These are phyloP conservation scores for Cyphellophora attinorum DNA, from an alignment of 2,329 filamentous ascomycete species.

Conservation along the genomic window DNA sequence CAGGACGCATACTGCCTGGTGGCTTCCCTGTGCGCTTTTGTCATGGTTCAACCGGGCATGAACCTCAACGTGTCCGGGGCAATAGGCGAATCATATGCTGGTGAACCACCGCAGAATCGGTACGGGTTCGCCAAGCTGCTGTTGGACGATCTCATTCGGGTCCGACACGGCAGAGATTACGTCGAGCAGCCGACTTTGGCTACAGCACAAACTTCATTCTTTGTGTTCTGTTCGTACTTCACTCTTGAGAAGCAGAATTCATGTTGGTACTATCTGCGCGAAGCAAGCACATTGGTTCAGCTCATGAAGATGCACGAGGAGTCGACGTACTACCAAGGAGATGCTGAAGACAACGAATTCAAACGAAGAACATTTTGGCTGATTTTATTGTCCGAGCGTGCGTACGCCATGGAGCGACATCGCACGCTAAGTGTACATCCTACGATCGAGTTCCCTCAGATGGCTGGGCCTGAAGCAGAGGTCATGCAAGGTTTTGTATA, in stretches of 20 bases:
- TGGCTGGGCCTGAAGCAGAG: slow-evolving; percentile 49
- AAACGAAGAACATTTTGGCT: slow-evolving; percentile 64
- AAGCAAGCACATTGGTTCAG: slow-evolving; percentile 58
- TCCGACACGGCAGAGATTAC: slow-evolving; percentile 30
- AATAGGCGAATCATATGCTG: slow-evolving; percentile 51
- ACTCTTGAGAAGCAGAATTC: slow-evolving; percentile 63
- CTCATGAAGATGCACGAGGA: slow-evolving; percentile 35
- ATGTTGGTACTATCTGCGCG: slow-evolving; percentile 70
- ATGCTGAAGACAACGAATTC: slow-evolving; percentile 51
- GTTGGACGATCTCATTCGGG: slow-evolving; percentile 51
- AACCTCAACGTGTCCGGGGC: slow-evolving; percentile 32
- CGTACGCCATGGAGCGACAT: slow-evolving; percentile 58
- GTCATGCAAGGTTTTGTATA: slow-evolving; percentile 48
- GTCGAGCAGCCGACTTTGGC: slow-evolving; percentile 31
- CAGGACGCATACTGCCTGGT: slow-evolving; percentile 36
- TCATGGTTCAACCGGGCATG: slow-evolving; percentile 33
- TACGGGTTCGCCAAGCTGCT: slow-evolving; percentile 56
- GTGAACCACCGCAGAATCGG: slow-evolving; percentile 45
- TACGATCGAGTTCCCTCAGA: slow-evolving; percentile 50
- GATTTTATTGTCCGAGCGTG: slow-evolving; percentile 60
- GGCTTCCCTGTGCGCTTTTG: slow-evolving; percentile 31
- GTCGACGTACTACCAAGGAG: slow-evolving; percentile 46
- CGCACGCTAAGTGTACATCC: slow-evolving; percentile 58
- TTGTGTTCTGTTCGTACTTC: slow-evolving; percentile 64
- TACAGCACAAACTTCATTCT: slow-evolving; percentile 60